Base-by-base conservation (phyloP, 495 filamentous ascomycete genomes). In the Aspergillus sparsus region DNA sequence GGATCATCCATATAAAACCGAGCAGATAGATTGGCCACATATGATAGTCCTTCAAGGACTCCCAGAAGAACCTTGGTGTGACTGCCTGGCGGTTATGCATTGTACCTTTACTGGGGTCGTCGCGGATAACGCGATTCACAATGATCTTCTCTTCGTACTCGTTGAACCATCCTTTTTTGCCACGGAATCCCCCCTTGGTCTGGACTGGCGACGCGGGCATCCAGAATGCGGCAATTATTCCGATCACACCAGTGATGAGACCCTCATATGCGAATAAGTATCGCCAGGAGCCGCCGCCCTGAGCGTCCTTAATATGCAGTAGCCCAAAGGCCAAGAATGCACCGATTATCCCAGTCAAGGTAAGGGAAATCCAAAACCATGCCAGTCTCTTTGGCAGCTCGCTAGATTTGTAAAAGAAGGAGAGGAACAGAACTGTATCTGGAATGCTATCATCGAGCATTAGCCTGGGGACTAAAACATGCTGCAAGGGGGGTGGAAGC, bases 111-210 rank as follows among this genome's bases (percentile, higher is more conserved):
- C 79, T 83, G 0, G 89, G 89, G 64, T 92, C 89, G 37, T 92
- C 89, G 5, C 87, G 82, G 31, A 92, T 72, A 4, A 91, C 79
- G 4, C 89, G 82, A 59, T 90, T 93, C 9, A 90, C 87, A 31
- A 93, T 83, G 60, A 92, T 89, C 4, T 71, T 79, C n/a, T 77
- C 76, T 50, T 79, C 77, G 6, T 71, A 71, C 55, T 83, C 82
- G 2, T 73, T 84, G 64, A 92, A 91, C 87, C 87, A 91, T 1
- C 89, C 89, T 4, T 88, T 74, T 55, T 83, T 86, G 4, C 87
- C 86, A 16, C 87, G 77, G 49, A 84, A 81, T 76, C 81, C 83
- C 53, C 80, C 84, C 27, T 76, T 77, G 0, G 89, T 91, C 61
- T 91, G 86, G 2, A 79, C 83, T 0, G 88, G 85, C 0, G 83